Evolutionary conservation across 2,329 filamentous ascomycete species (phyloP).

Genomic region (Apiospora pterosperma): DNA sequence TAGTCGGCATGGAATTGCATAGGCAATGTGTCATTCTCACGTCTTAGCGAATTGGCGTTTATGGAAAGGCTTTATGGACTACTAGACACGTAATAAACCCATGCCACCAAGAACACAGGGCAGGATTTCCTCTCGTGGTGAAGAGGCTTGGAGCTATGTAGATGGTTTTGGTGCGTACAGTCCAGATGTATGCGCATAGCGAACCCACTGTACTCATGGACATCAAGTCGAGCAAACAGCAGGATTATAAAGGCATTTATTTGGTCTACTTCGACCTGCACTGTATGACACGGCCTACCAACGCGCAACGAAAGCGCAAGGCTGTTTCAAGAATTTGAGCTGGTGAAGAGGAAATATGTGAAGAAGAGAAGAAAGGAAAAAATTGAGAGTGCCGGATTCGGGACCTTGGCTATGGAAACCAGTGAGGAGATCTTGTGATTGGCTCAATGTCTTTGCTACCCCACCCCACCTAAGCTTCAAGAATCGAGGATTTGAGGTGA

Average conservation of each 20-base stretch:
- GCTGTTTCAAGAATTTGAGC: constrained; percentile 28
- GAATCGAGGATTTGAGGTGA: background rate
- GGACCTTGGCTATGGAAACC: constrained; percentile 5
- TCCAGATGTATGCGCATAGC: constrained; percentile 57
- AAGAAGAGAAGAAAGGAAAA: constrained; percentile 31
- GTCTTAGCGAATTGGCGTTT: background rate
- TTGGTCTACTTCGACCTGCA: constrained; percentile 51
- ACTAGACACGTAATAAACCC: background rate
- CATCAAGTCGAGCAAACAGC: constrained; percentile 39
- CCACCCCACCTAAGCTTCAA: background rate
- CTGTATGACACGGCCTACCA: constrained; percentile 39
- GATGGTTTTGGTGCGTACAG: background rate
- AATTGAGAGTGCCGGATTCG: background rate
- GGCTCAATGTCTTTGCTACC: background rate
- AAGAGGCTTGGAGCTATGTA: background rate
- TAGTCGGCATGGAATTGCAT: constrained; percentile 5
- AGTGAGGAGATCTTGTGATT: background rate
- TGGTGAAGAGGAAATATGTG: constrained; percentile 48
- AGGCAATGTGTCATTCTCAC: background rate
- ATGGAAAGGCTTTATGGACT: background rate
- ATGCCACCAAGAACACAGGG: background rate
- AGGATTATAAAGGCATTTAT: constrained; percentile 58
- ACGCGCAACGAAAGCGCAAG: constrained; percentile 30
- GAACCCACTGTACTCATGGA: constrained; percentile 53
- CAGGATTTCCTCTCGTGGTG: background rate